Evolutionary conservation across 2,329 filamentous ascomycete genomes (phyloP), one percentile per base, ranked within the genome.

Genomic region (Cladobotryum mycophilum): DNA sequence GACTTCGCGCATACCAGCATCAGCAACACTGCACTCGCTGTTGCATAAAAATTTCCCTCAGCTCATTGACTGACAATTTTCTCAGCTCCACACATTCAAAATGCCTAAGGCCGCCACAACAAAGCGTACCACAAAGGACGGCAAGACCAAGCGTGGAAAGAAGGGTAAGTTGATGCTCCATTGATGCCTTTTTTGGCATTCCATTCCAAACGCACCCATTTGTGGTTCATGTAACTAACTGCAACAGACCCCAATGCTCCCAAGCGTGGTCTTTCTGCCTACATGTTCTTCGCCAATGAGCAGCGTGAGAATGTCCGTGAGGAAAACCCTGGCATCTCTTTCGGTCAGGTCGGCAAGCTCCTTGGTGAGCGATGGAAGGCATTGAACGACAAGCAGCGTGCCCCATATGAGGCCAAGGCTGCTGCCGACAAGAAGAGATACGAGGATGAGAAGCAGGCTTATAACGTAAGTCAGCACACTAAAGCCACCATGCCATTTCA

Each of bases 231-330:
- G 18, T 42, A 41, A 25, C 47, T 52, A 22, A 52, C 55, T 36
- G 11, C 17, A 14, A 8, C 64, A 95, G 91, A 96, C 75, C 90
- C 90, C 74, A 96, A 96, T 76, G 92, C 91, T 55, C 93, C 93
- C 71, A 99, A 97, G 90, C 90, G 93, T 75, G 93, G 92, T 79
- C 89, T 99, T 46, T 97, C 93, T 48, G 93, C 93, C 58, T 99
- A 99, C 84, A 99, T 99, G 93, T 97, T 97, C 86, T 99, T 97
- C 72, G 93, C 93, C 83, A 97, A 97, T 69, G 93, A 97, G 76
- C 89, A 96, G 77, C 91, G 93, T 64, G 92, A 97, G 70, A 95
- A 93, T 72, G 93, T 99, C 63, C 89, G 93, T 64, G 90, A 96
- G 70, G 92, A 97, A 75, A 97, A 97, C 81, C 92, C 92, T 37